phyloP scores from a whole-genome alignment of 331 rosid species.

The Phaseolus coccineus region DNA sequence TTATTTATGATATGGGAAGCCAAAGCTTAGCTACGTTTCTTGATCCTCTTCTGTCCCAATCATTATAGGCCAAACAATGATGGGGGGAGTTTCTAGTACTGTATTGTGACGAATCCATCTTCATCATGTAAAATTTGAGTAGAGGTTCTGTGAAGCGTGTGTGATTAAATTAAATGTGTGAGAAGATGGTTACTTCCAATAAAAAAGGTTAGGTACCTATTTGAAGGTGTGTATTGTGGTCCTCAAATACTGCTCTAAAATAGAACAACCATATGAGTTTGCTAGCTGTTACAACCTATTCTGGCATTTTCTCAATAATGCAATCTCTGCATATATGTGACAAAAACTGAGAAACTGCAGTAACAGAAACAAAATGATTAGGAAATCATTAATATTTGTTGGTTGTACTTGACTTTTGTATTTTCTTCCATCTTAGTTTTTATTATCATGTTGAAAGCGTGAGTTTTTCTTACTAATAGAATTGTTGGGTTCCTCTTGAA shows the following conservation, averaged over 20 bases:
- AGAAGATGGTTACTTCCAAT: neutral
- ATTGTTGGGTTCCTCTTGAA: no score
- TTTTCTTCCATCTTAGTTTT: no score
- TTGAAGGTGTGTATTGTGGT: neutral
- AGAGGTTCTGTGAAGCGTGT: neutral
- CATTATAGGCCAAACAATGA: no score
- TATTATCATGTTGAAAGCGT: no score
- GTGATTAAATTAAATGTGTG: neutral
- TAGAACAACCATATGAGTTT: conserved; percentile 58
- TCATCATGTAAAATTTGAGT: neutral
- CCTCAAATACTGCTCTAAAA: neutral
- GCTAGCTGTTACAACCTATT: conserved; percentile 63
- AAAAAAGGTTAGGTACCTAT: neutral
- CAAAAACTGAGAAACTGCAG: conserved; percentile 34
- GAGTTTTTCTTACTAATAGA: no score
- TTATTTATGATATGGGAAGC: neutral
- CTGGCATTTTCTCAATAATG: conserved; percentile 85
- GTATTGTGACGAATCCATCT: no score
- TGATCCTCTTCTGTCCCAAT: no score
- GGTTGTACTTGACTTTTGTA: conserved; percentile 56
- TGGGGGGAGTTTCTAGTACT: no score
- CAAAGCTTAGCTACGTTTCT: neutral
- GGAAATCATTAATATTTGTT: neutral
- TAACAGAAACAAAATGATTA: conserved; percentile 6
- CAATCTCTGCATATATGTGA: conserved; percentile 57